These are phyloP conservation scores for Globisporangium uncinulatum DNA, from an alignment of 352 stramenopile species.

Conservation along the genomic window DNA sequence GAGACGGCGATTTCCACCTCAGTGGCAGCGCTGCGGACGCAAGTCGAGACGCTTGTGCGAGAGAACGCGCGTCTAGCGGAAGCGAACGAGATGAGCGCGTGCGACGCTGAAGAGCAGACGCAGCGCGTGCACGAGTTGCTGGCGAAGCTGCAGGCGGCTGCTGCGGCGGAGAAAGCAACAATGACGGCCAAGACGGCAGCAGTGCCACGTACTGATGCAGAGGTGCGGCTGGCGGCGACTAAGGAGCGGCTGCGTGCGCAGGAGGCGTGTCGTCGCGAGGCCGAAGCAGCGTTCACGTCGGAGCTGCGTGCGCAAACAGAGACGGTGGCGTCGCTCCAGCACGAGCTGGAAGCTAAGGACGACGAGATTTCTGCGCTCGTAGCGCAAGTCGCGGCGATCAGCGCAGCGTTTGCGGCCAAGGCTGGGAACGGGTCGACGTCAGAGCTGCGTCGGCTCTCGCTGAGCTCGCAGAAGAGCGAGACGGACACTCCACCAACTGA, in stretches of 20 bases:
- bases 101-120: slow-evolving; percentile 24
- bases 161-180: slow-evolving; percentile 4
- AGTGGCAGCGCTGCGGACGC: slow-evolving; percentile 38
- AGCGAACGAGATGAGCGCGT: slow-evolving; percentile 24
- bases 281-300: slow-evolving; percentile 39
- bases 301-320: slow-evolving; percentile 35
- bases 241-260: slow-evolving; percentile 35
- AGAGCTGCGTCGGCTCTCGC: slow-evolving; percentile 3
- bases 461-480: slow-evolving; percentile 3
- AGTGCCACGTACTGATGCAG: slow-evolving; percentile 19
- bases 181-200: slow-evolving; percentile 22
- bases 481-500: not conserved
- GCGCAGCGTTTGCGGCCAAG: slow-evolving; percentile 15
- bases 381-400: slow-evolving; percentile 16
- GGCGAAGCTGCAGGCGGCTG: slow-evolving; percentile 12
- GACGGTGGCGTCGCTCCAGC: slow-evolving; percentile 33
- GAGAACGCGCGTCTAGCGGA: slow-evolving; percentile 45
- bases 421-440: slow-evolving; percentile 1
- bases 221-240: slow-evolving; percentile 26
- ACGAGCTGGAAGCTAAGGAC: slow-evolving; percentile 13
- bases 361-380: slow-evolving; percentile 10
- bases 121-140: slow-evolving; percentile 13
- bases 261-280: slow-evolving; percentile 41
- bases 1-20: slow-evolving; percentile 9
- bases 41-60: slow-evolving; percentile 50